These are phyloP conservation scores for Geotrichum restrictum DNA, from an alignment of 1,139 yeast species.

Conservation along the genomic window DNA sequence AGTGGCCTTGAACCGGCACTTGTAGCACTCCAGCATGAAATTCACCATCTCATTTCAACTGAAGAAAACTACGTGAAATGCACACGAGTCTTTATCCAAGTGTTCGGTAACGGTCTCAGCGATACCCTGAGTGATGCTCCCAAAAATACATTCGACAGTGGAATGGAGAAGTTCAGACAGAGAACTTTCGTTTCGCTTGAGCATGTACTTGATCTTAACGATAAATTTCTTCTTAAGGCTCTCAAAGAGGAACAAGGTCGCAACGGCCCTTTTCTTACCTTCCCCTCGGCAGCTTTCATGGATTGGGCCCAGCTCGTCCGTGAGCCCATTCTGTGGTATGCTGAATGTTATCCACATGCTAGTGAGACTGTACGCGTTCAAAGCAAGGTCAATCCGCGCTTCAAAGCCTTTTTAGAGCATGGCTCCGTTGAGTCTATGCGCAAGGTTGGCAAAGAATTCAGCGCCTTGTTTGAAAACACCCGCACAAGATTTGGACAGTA, in stretches of 20 bases:
- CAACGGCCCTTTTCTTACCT: slow-evolving; percentile 14
- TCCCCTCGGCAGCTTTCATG: slow-evolving; percentile 5
- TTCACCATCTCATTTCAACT: slow-evolving; percentile 14
- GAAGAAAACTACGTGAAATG: slow-evolving; percentile 19
- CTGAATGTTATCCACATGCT: slow-evolving; percentile 13
- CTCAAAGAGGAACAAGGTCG: slow-evolving; percentile 15
- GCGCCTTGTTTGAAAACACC: slow-evolving; percentile 15
- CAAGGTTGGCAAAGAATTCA: slow-evolving; percentile 12
- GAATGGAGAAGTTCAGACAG: slow-evolving; percentile 9
- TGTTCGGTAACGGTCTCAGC: slow-evolving; percentile 13
- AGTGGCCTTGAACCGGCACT: background rate
- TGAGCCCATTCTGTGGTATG: slow-evolving; percentile 17
- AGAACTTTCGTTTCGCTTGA: slow-evolving; percentile 15
- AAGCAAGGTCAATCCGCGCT: slow-evolving; percentile 7
- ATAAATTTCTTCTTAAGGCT: slow-evolving; percentile 13
- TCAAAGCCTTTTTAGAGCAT: slow-evolving; percentile 9
- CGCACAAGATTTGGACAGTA: slow-evolving; percentile 19
- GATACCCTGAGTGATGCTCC: slow-evolving; percentile 7
- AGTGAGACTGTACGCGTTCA: slow-evolving; percentile 5
- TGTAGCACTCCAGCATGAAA: slow-evolving; percentile 16
- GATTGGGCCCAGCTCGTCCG: slow-evolving; percentile 11
- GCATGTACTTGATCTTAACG: slow-evolving; percentile 10
- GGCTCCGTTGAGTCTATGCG: slow-evolving; percentile 3
- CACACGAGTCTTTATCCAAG: slow-evolving; percentile 13
- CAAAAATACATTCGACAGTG: background rate